Conservation (phyloP, 192 early-diverging fungal species). For the Backusella morwellensis region DNA sequence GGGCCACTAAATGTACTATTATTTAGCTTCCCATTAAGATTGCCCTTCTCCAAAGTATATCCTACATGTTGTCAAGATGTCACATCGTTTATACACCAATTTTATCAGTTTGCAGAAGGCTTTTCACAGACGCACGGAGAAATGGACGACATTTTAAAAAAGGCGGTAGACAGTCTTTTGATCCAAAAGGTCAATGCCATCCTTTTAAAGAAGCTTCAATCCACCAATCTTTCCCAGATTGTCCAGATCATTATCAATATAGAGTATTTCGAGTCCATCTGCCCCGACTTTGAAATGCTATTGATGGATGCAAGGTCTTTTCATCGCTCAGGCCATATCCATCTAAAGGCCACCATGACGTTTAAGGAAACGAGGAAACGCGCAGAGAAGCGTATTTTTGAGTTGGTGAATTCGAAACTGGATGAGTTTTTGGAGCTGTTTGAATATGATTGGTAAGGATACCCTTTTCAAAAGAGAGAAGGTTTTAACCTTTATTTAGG, state of each 20-base stretch:
- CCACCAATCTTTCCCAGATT: slow-evolving; percentile 70
- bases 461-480: background rate
- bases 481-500: slow-evolving; percentile 41
- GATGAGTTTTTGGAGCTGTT: slow-evolving; percentile 79
- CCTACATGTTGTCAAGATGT: slow-evolving; percentile 69
- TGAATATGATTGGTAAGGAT: slow-evolving; percentile 78
- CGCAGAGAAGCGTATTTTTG: slow-evolving; percentile 79
- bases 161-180: slow-evolving; percentile 69
- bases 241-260: slow-evolving; percentile 83
- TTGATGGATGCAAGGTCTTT: slow-evolving; percentile 64
- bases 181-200: slow-evolving; percentile 68
- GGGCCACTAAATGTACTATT: background rate
- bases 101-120: slow-evolving; percentile 83
- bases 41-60: slow-evolving; percentile 84
- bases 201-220: slow-evolving; percentile 61
- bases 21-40: slow-evolving; percentile 61
- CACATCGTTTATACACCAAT: slow-evolving; percentile 68
- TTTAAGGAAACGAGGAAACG: slow-evolving; percentile 67
- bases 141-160: slow-evolving; percentile 85
- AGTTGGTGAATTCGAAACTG: slow-evolving; percentile 76
- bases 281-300: slow-evolving; percentile 71
- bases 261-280: slow-evolving; percentile 69
- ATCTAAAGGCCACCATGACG: slow-evolving; percentile 59
- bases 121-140: slow-evolving; percentile 79
- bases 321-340: slow-evolving; percentile 53